Base-by-base conservation (phyloP, 2,329 filamentous ascomycete species). In the Cryphonectria parasitica region DNA sequence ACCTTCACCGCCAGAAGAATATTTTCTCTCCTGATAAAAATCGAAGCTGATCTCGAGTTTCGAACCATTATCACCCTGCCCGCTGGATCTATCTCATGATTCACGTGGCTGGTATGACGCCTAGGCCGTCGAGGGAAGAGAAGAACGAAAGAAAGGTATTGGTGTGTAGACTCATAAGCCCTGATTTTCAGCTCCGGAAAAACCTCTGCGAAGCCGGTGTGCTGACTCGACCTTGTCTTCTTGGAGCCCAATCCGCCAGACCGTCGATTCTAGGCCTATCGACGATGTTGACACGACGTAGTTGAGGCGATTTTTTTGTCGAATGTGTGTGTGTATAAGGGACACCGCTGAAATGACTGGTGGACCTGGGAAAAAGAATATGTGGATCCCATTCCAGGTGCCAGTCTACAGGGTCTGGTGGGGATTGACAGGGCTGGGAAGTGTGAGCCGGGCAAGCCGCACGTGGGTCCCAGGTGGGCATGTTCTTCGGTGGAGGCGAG, bases 21-120 rank as follows among this genome's bases (percentile, higher is more conserved):
- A 0, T n/a, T 6, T 49, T n/a, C 36, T 2, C 1, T 49, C 2
- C 22, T 0, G 11, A 41, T 22, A 1, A 17, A 41, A 2, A 36
- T 25, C 31, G 31, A n/a, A 19, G 17, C 64, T 2, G 58, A 58
- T 34, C 34, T 67, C 13, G 45, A 56, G 52, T 11, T 65, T 58
- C n/a, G 71, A 74, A 78, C 67, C 78, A 34, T n/a, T n/a, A 78
- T 68, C 78, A 80, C 69, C 80, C 79, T 0, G 79, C 84, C 43
- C 86, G 90, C 73, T 87, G 90, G 45, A 80, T 89, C 8, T 91
- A 91, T 73, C 89, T 89, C 0, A 74, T 89, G 68, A 86, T 90
- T 72, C 91, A 90, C 75, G 82, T 90, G 43, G 70, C 90, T 31
- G 88, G 88, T 77, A 91, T 88, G 0, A 80, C 88, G 0, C 89